Evolutionary conservation across 441 rosid genomes (phyloP).

Genomic region (Syzygium syzygioides): DNA sequence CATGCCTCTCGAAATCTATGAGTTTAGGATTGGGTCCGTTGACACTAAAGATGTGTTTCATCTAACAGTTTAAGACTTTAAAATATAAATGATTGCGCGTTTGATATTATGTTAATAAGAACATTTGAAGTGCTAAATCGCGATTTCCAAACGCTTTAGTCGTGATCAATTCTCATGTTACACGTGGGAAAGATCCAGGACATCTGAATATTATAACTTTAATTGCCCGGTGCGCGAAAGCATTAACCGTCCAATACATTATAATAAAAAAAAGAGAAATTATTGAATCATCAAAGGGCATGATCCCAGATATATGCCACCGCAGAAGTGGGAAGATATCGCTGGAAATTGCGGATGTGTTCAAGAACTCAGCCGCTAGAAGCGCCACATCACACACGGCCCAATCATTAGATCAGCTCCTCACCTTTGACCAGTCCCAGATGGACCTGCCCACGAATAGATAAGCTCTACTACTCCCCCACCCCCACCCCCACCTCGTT

Average conservation of each 20-base stretch:
- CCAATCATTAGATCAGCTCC: neutral
- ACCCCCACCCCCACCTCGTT: neutral
- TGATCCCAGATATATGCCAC: neutral
- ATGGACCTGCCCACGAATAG: constrained; percentile 6
- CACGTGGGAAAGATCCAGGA: neutral
- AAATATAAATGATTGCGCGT: accelerated
- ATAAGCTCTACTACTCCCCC: neutral
- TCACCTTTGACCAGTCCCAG: constrained; percentile 20
- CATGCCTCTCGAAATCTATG: neutral
- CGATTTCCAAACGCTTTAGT: neutral
- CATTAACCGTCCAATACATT: neutral
- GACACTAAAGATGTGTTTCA: accelerated
- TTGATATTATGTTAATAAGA: neutral
- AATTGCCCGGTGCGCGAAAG: neutral
- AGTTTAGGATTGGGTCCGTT: neutral
- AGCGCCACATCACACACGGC: neutral
- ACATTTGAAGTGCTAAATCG: neutral
- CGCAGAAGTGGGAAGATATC: neutral
- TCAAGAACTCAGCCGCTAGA: neutral
- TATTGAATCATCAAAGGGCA: neutral
- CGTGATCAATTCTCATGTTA: neutral
- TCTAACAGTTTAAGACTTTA: neutral
- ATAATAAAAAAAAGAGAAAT: neutral
- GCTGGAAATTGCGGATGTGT: neutral
- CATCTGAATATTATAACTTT: neutral